Evolutionary conservation across 192 early-diverging fungal genomes (phyloP).

Genomic region (Entomortierella chlamydospora): DNA sequence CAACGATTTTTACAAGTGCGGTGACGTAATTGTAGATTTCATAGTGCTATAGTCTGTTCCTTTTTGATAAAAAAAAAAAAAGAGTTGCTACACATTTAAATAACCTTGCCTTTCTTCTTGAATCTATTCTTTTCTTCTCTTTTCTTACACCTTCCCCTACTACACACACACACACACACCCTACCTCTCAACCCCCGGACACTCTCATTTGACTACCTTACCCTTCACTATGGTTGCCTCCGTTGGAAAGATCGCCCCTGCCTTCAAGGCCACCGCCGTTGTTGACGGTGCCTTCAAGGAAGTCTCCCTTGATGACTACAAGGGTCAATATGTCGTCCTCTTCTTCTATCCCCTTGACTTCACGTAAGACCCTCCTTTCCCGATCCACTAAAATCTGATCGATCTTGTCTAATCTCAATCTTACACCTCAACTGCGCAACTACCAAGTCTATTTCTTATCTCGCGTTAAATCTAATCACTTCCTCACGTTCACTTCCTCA

Average conservation of each 20-base stretch:
- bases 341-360: conserved; percentile 96
- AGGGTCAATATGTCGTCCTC: conserved; percentile 80
- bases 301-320: conserved; percentile 74
- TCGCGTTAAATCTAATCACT: neutral
- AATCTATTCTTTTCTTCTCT: conserved; percentile 1
- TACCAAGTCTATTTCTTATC: neutral
- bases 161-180: too few relatives aligned
- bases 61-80: too few relatives aligned
- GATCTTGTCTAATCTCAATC: neutral
- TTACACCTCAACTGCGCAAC: neutral
- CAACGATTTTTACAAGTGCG: too few relatives aligned
- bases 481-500: neutral
- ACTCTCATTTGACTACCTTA: too few relatives aligned
- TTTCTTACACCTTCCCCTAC: neutral
- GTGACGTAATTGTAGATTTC: too few relatives aligned
- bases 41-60: too few relatives aligned
- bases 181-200: too few relatives aligned
- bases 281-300: conserved; percentile 78
- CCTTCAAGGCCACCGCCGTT: conserved; percentile 74
- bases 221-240: conserved; percentile 38
- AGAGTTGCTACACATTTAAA: too few relatives aligned
- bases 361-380: conserved; percentile 53
- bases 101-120: too few relatives aligned
- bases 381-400: neutral
- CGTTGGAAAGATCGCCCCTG: conserved; percentile 71